phyloP scores from a whole-genome alignment of 805 yeast genomes.

The Saturnispora gosingensis region DNA sequence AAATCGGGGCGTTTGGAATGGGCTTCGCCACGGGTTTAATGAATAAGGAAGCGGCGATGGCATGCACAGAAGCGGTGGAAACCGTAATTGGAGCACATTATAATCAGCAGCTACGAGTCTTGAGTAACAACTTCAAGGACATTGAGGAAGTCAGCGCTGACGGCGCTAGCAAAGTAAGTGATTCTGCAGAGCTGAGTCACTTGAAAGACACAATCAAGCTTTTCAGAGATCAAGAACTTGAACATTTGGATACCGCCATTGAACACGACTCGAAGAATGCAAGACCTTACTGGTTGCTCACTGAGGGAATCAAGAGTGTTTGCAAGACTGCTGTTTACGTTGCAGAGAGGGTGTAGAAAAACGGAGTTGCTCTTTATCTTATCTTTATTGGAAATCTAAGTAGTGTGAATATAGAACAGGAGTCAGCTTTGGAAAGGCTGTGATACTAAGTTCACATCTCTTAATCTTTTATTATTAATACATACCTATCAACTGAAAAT shows the following conservation, averaged over 20 bases:
- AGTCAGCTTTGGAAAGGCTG: neutral
- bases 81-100: constrained; percentile 97
- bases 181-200: constrained; percentile 46
- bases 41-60: constrained; percentile 97
- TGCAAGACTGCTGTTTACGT: constrained; percentile 86
- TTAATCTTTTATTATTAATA: neutral
- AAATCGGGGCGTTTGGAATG: constrained; percentile 75
- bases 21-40: constrained; percentile 81
- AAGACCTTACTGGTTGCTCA: constrained; percentile 79
- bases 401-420: no score
- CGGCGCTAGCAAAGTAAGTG: no score
- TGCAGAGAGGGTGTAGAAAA: constrained; percentile 65
- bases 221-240: constrained; percentile 91
- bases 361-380: no score
- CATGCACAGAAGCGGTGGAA: constrained; percentile 97
- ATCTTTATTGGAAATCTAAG: no score
- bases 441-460: neutral
- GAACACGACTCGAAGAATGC: constrained; percentile 89
- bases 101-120: constrained; percentile 75
- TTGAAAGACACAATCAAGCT: constrained; percentile 56
- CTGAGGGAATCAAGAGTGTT: constrained; percentile 76
- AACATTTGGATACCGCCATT: constrained; percentile 90
- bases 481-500: constrained; percentile 4
- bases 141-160: constrained; percentile 25
- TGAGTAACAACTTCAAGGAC: constrained; percentile 57